Percentiles rank a stretch among this genome's conserved stretches.
These are phyloP conservation scores for Phytophthora vignae DNA, from an alignment of 352 stramenopile species.

Conservation along the genomic window DNA sequence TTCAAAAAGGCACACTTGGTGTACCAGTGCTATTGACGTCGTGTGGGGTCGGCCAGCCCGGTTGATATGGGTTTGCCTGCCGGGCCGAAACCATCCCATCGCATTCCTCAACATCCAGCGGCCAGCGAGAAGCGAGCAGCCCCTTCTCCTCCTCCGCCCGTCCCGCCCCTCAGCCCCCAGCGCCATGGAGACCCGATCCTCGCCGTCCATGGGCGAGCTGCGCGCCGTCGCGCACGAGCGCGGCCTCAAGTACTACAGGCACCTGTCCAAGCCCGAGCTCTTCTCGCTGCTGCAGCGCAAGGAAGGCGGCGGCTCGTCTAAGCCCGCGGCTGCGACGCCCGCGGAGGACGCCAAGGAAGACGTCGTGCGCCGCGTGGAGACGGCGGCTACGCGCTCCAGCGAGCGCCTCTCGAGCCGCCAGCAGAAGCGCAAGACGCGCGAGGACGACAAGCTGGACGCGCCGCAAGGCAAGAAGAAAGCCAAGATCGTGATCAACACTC, in stretches of 20 bases:
- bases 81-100: conserved; percentile 31
- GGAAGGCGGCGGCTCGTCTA: conserved; percentile 57
- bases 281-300: conserved; percentile 82
- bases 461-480: conserved; percentile 51
- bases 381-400: conserved; percentile 56
- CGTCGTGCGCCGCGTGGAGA: conserved; percentile 20
- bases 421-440: conserved; percentile 60
- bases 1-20: conserved; percentile 25
- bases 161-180: neutral
- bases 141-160: conserved; percentile 1
- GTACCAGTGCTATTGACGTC: conserved; percentile 27
- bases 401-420: conserved; percentile 55
- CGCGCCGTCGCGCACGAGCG: conserved; percentile 71
- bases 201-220: conserved; percentile 83
- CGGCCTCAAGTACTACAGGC: conserved; percentile 86
- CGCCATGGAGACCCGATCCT: conserved; percentile 84
- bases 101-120: conserved; percentile 34
- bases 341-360: conserved; percentile 24
- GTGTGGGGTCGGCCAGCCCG: neutral
- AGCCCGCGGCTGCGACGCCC: neutral
- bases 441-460: conserved; percentile 31
- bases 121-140: conserved; percentile 13
- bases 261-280: conserved; percentile 84
- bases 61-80: conserved; percentile 39
- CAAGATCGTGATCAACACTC: conserved; percentile 75